Conservation (phyloP, 495 filamentous ascomycete genomes). For the Annulohypoxylon bovei region DNA sequence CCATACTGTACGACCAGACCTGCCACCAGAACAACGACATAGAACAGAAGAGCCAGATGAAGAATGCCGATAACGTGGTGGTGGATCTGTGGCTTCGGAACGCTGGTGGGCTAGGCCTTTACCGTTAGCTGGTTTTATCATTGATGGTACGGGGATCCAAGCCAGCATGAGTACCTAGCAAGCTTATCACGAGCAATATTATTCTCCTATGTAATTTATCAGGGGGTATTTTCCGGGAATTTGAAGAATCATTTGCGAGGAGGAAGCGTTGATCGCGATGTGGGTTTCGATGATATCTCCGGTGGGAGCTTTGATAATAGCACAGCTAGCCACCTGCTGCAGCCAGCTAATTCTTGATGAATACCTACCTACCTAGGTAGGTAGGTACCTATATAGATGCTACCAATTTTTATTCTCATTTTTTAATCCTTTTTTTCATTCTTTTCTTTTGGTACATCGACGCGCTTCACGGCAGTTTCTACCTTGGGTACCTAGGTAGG, state of each 20-base stretch:
- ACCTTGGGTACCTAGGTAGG: too few species aligned
- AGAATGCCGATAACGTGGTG: neutral
- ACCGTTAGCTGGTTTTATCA: neutral
- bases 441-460: neutral
- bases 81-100: neutral
- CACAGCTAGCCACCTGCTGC: too few species aligned
- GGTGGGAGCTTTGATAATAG: neutral
- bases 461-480: neutral
- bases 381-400: too few species aligned
- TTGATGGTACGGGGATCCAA: neutral
- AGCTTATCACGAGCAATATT: neutral
- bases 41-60: slow-evolving; percentile 11
- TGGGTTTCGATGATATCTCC: neutral
- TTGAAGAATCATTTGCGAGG: neutral
- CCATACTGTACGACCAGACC: too few species aligned
- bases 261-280: neutral
- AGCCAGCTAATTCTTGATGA: too few species aligned
- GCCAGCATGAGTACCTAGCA: too few species aligned
- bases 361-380: too few species aligned
- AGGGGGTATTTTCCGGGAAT: neutral
- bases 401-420: too few species aligned
- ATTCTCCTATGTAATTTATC: neutral
- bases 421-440: too few species aligned
- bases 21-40: too few species aligned
- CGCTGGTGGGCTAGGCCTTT: neutral